Base-by-base conservation (phyloP, 2,329 filamentous ascomycete species). In the Ophiocordyceps unilateralis region DNA sequence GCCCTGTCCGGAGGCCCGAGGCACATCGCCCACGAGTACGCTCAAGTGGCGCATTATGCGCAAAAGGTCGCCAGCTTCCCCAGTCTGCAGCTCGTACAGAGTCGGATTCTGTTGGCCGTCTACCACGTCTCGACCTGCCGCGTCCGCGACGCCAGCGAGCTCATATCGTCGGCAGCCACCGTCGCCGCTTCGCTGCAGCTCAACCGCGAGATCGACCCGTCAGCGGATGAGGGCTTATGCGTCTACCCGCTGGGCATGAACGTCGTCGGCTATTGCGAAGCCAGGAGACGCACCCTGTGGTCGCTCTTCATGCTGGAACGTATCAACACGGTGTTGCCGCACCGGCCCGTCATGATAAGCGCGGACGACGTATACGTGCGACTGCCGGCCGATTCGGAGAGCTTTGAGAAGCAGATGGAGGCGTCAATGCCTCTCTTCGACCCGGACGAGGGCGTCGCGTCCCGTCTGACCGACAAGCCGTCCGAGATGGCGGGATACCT, bases 271-370 rank as follows among this genome's bases (percentile, higher is more conserved):
- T 71, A 78, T 49, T 69, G 71, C 21, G 82, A 87, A 58, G 79
- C 78, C 50, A 70, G 76, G 46, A 69, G 81, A 48, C 68, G 82
- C 44, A 84, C 79, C 0, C 80, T 84, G 52, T 87, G 81, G 81
- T 74, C 76, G 23, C 70, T 76, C 42, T 83, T 79, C 50, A 62
- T 84, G 50, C 69, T 83, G 56, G 82, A 86, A 59, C 72, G 78
- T 40, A 72, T 80, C 46, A 76, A 74, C 40, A 72, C 72, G 14
- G 69, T 76, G 46, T 76, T 69, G 42, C 68, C 69, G 1, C 63
- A 67, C 2, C 66, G 69, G 2, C 58, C 67, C 7, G 72, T 67
- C 40, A 69, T 73, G 47, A 68, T 84, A 46, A 72, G 75, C 40
- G 63, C 72, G 5, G 72, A 81, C 47, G 76, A 84, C 46, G 71